Evolutionary conservation across 768 basidiomycete genomes (phyloP), one percentile per base, ranked within the genome.

Genomic region (Russula sp.): DNA sequence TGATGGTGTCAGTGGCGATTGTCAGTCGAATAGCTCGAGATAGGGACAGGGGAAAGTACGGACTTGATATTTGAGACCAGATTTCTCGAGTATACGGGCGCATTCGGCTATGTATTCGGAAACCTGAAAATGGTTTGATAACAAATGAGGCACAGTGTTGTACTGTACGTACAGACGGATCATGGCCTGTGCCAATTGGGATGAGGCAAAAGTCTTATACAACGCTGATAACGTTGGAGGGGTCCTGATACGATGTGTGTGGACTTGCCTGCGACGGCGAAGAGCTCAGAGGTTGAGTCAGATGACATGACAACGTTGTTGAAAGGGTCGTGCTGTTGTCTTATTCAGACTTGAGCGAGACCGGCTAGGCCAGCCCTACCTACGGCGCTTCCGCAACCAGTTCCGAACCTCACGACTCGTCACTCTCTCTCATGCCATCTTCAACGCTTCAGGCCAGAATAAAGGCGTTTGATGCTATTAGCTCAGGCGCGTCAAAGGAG

Each of bases 151-250:
- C 14, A 24, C 10, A 30, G 7, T 20, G 11, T 30, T 30, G 30
- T 36, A 36, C 36, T 0, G 22, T 22, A 64, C 81, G 52, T 67
- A 89, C 92, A 7, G 90, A 92, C 26, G 90, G 76, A 34, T 85
- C 83, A 18, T 48, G 59, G 14, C 74, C 83, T 2, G 89, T 90
- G 61, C 92, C 92, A 60, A 94, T 88, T 14, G 92, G 93, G 61
- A 94, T 86, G 44, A 94, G 83, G 71, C 92, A 94, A 72, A 95
- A 93, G 74, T 94, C 92, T 92, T 64, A n/a, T 22, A n/a, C 20
- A 20, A 20, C 2, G 38, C n/a, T 16, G 50, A 44, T 46, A 30
- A 44, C 9, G 20, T 32, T n/a, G 14, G 44, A 32, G n/a, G 6
- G 11, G 40, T 56, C 11, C 34, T 61, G 44, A 40, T 40, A 67